Evolutionary conservation across 2,329 filamentous ascomycete genomes (phyloP).

Genomic region (Ampelomyces quisqualis): DNA sequence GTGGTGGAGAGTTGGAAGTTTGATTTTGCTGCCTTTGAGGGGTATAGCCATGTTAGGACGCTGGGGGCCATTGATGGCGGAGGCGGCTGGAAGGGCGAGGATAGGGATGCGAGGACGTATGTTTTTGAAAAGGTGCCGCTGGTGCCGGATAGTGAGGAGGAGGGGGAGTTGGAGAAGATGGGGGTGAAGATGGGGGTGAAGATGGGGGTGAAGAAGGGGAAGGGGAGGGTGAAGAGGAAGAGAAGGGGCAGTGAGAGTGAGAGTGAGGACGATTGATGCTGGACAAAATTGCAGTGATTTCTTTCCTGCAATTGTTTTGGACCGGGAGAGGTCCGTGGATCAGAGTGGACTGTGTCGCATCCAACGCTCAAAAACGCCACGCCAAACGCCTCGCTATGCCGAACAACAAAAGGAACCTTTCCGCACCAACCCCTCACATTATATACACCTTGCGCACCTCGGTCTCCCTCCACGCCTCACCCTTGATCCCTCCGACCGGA

Average conservation of each 20-base stretch:
- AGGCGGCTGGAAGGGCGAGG: conserved; percentile 53
- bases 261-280: conserved; percentile 16
- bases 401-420: conserved; percentile 1
- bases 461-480: conserved; percentile 48
- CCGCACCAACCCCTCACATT: conserved; percentile 54
- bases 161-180: conserved; percentile 20
- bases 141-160: conserved; percentile 26
- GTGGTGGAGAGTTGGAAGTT: conserved; percentile 72
- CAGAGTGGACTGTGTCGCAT: neutral
- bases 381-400: conserved; percentile 16
- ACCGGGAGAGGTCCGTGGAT: too few species aligned
- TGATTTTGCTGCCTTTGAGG: conserved; percentile 65
- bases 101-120: conserved; percentile 50
- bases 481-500: conserved; percentile 64
- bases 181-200: conserved; percentile 11
- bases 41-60: conserved; percentile 72
- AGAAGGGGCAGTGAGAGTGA: conserved; percentile 12
- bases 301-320: too few species aligned
- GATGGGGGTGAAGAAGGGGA: conserved; percentile 11
- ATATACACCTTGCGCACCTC: conserved; percentile 88
- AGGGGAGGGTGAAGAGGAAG: conserved; percentile 14
- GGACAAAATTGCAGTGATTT: neutral
- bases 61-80: conserved; percentile 58
- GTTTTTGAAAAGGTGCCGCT: conserved; percentile 46
- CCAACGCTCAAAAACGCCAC: neutral